A percentile compares a stretch with the other conserved stretches of the same genome.
These are phyloP conservation scores for Thinopyrum obtusiflorum DNA, from an alignment of 202 grass and related monocot species.

Conservation along the genomic window DNA sequence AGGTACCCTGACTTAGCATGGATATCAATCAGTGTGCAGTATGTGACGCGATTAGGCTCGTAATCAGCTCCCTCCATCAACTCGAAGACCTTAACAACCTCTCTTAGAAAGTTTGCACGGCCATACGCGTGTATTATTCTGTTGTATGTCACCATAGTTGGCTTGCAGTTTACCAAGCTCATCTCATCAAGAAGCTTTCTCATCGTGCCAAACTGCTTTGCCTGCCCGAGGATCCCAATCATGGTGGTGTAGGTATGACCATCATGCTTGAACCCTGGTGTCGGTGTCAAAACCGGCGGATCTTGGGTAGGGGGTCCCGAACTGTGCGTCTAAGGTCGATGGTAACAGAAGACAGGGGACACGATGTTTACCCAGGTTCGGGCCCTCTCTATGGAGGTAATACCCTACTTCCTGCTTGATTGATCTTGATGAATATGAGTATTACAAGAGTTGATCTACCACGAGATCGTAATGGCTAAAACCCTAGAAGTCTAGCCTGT, in stretches of 20 bases:
- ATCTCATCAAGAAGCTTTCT: conserved; percentile 87
- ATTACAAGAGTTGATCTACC: too few relatives aligned
- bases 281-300: too few relatives aligned
- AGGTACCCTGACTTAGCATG: conserved; percentile 93
- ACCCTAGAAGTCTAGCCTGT: too few relatives aligned
- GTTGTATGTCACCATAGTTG: conserved; percentile 92
- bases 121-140: conserved; percentile 96
- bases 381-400: too few relatives aligned
- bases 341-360: too few relatives aligned
- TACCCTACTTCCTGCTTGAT: too few relatives aligned
- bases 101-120: conserved; percentile 79
- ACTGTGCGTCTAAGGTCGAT: too few relatives aligned
- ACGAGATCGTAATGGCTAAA: too few relatives aligned
- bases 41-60: conserved; percentile 78
- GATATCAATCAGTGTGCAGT: conserved; percentile 93
- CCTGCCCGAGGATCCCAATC: conserved; percentile 95
- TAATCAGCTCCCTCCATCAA: conserved; percentile 81
- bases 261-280: conserved; percentile 80
- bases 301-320: too few relatives aligned
- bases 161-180: conserved; percentile 65
- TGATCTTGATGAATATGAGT: too few relatives aligned
- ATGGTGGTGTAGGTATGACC: conserved; percentile 94
- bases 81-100: conserved; percentile 76
- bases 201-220: conserved; percentile 76
- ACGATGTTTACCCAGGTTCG: too few relatives aligned